Evolutionary conservation across 139 green algal species (phyloP).

Genomic region (Coelastrella sp.): DNA sequence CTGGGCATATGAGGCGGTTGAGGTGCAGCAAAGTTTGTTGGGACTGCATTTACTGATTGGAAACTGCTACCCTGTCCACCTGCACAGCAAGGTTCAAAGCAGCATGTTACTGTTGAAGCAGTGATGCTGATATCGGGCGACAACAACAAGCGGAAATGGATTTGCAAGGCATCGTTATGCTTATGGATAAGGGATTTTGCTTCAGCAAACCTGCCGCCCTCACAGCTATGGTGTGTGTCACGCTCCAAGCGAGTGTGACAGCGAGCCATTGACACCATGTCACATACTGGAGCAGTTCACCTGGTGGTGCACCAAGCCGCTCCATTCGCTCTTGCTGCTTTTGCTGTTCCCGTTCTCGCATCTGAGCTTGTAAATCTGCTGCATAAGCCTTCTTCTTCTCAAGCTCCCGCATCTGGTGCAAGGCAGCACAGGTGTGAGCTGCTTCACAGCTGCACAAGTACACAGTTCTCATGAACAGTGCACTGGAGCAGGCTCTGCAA

Average conservation of each 20-base stretch:
- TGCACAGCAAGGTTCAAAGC: too few species aligned
- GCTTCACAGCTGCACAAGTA: background rate
- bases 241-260: too few species aligned
- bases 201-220: background rate
- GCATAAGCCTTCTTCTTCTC: slow-evolving; percentile 46
- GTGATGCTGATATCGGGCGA: too few species aligned
- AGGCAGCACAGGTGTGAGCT: background rate
- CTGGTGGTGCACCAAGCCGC: slow-evolving; percentile 21
- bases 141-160: too few species aligned
- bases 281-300: background rate
- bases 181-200: too few species aligned
- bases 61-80: too few species aligned
- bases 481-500: too few species aligned
- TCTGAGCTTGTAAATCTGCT: slow-evolving; percentile 48
- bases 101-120: too few species aligned
- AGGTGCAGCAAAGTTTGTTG: background rate
- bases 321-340: slow-evolving; percentile 18
- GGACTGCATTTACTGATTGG: background rate
- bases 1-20: background rate
- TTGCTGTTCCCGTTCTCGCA: slow-evolving; percentile 24
- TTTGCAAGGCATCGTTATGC: too few species aligned
- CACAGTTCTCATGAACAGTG: too few species aligned
- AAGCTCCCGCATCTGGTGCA: background rate
- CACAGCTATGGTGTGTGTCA: background rate
- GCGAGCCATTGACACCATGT: background rate